Evolutionary conservation across 306 rosid species (phyloP).

Genomic region (Glycine soja): DNA sequence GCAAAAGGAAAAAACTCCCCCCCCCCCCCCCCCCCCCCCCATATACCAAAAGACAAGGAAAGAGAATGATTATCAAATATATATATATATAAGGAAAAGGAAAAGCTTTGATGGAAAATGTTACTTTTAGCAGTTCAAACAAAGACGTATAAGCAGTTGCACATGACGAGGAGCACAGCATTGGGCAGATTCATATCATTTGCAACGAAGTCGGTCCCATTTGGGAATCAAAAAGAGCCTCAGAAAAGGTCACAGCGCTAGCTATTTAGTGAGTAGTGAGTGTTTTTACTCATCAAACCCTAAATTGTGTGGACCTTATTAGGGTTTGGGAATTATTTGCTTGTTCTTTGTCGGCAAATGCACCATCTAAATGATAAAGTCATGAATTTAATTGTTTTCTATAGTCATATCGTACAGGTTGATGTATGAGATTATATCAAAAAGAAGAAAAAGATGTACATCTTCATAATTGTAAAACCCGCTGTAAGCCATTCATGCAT

Average conservation of each 20-base stretch:
- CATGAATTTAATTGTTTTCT: neutral
- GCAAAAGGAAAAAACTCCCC: constrained; percentile 12
- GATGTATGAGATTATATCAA: constrained; percentile 29
- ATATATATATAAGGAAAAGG: constrained; percentile 40
- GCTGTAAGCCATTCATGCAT: constrained; percentile 50
- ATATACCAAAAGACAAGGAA: constrained; percentile 51
- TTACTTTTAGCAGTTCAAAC: constrained; percentile 53
- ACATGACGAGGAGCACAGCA: constrained; percentile 49
- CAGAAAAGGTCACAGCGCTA: neutral
- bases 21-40: constrained; percentile 15
- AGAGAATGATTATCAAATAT: constrained; percentile 36
- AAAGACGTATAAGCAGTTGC: constrained; percentile 48
- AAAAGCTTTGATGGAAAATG: constrained; percentile 47
- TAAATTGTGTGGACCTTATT: constrained; percentile 35
- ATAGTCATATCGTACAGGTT: neutral
- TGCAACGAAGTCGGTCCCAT: constrained; percentile 45
- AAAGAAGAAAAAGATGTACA: constrained; percentile 31
- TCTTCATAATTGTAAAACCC: constrained; percentile 42
- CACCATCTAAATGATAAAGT: constrained; percentile 24
- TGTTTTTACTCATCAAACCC: constrained; percentile 32
- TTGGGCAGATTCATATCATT: constrained; percentile 48
- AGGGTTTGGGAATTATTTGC: constrained; percentile 28
- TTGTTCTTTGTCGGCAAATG: constrained; percentile 34
- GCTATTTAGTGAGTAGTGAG: constrained; percentile 15
- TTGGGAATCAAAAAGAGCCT: constrained; percentile 18